Evolutionary conservation across 2,329 filamentous ascomycete species (phyloP).

Genomic region (Fusarium humuli): DNA sequence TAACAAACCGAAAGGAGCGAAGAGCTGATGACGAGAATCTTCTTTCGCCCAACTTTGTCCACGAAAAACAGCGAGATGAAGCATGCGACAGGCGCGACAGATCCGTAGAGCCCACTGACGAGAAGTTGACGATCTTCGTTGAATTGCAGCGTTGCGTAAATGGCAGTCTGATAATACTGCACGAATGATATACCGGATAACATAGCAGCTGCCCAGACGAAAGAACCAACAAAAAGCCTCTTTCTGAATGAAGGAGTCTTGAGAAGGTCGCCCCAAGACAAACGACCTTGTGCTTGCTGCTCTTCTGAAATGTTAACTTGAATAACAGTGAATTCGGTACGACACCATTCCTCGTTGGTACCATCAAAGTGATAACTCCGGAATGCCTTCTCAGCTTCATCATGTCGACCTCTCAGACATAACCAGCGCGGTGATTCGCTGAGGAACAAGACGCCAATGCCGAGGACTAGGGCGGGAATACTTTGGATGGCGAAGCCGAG

Average conservation of each 20-base stretch:
- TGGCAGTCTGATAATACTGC: constrained; percentile 57
- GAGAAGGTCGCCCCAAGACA: constrained; percentile 52
- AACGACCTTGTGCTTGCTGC: constrained; percentile 37
- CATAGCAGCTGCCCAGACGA: constrained; percentile 58
- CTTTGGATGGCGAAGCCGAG: constrained; percentile 54
- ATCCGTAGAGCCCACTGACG: constrained; percentile 55
- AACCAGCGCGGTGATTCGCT: constrained; percentile 54
- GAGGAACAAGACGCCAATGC: constrained; percentile 51
- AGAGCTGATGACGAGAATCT: constrained; percentile 53
- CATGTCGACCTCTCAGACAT: constrained; percentile 51
- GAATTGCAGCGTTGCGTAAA: constrained; percentile 56
- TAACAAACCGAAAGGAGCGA: constrained; percentile 53
- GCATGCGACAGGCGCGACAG: constrained; percentile 53
- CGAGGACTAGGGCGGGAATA: constrained; percentile 51
- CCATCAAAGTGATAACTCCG: constrained; percentile 52
- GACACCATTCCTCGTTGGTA: constrained; percentile 53
- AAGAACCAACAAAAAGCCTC: constrained; percentile 54
- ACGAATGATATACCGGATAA: constrained; percentile 57
- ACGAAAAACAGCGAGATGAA: constrained; percentile 55
- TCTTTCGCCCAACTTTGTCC: constrained; percentile 52
- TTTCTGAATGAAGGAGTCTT: constrained; percentile 51
- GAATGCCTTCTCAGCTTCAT: constrained; percentile 53
- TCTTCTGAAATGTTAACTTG: constrained; percentile 54
- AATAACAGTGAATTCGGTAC: constrained; percentile 50
- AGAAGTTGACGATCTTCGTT: constrained; percentile 53